Conservation (phyloP, 257 asterid species). For the Handroanthus guayacan region DNA sequence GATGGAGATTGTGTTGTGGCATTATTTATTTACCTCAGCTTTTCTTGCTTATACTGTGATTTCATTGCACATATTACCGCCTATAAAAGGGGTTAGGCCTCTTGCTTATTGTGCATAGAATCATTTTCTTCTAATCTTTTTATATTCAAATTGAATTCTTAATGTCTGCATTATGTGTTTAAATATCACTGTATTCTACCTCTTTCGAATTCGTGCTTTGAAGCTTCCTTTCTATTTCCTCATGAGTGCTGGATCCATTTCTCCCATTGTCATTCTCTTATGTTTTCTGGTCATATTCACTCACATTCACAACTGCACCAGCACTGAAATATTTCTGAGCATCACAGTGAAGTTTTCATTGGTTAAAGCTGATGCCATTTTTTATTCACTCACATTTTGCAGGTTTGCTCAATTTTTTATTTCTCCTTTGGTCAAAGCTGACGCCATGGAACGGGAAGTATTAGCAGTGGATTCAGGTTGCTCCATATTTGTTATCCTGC, state of each 20-base stretch:
- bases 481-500: slow-evolving; percentile 32
- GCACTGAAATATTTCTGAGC: not conserved
- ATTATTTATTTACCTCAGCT: slow-evolving; percentile 10
- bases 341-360: not conserved
- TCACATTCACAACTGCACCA: not conserved
- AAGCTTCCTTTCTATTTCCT: slow-evolving; percentile 20
- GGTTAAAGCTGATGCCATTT: too few species aligned
- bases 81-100: not conserved
- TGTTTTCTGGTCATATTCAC: not conserved
- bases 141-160: not conserved
- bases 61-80: slow-evolving; percentile 21
- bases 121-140: slow-evolving; percentile 22
- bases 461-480: slow-evolving; percentile 96
- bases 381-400: slow-evolving; percentile 34
- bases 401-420: slow-evolving; percentile 94
- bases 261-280: slow-evolving; percentile 10
- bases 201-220: slow-evolving; percentile 1
- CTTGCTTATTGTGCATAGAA: slow-evolving; percentile 20
- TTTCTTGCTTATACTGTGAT: slow-evolving; percentile 2
- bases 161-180: not conserved
- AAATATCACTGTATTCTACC: not conserved
- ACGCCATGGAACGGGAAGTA: slow-evolving; percentile 98
- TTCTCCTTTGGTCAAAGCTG: slow-evolving; percentile 91
- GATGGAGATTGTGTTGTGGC: not conserved
- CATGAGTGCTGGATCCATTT: slow-evolving; percentile 10